Base-by-base conservation (phyloP, 2,329 filamentous ascomycete genomes). In the Teratosphaeria gauchensis region DNA sequence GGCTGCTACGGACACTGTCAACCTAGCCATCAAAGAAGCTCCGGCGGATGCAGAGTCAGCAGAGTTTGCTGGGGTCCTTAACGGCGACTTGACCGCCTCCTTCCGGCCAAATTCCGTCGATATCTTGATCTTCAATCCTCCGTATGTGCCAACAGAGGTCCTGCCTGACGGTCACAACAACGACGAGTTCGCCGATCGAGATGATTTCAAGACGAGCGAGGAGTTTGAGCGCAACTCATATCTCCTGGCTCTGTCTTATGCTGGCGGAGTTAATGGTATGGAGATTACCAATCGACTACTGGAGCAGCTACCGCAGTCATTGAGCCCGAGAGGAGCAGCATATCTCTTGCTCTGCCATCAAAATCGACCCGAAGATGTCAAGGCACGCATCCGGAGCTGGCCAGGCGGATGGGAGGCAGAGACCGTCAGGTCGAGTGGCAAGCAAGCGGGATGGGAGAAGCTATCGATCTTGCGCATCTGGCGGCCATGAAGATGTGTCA, bases 71-170 rank as follows among this genome's bases (percentile, higher is more conserved):
- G 87, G 84, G 48, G 82, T 86, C 19, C 71, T 87, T 30, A 84
- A 84, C 59, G 86, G 83, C 1, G 90, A 97, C 69, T 79, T 99
- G 0, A 79, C 81, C 4, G 73, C 81, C 2, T 77, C 86, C 0
- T 75, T 95, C 48, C 80, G 81, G 7, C 69, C 76, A 0, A 77
- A 79, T 2, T 74, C 75, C 46, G 81, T 95, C 4, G 94, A 99
- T 70, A 81, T 99, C 11, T 80, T 99, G 62, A 82, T 99, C 31
- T 99, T 97, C 80, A 99, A 99, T 71, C 94, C 94, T 56, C 94
- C 94, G 0, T 99, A 99, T 71, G 94, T 99, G 14, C 94, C 94
- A 1, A 95, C 92, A 2, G 81, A 86, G 30, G 82, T 85, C 48
- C 75, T 95, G 60, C 92, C 92, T 1, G 51, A 62, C 8, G 56